Evolutionary conservation across 768 basidiomycete species (phyloP), one percentile per base, ranked within the genome.

Genomic region (Boletus huronensis): DNA sequence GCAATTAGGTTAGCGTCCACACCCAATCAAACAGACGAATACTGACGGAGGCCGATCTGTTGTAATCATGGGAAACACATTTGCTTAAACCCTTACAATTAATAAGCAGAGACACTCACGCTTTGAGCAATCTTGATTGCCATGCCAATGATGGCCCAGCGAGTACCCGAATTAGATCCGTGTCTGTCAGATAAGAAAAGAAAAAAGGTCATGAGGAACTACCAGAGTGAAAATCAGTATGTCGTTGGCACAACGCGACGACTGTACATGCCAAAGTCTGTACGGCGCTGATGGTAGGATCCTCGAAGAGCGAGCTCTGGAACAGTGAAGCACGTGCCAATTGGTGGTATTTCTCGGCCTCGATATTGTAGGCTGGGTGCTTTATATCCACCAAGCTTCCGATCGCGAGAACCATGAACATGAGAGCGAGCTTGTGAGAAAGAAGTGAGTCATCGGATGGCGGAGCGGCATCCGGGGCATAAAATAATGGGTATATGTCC

Each of bases 121-220:
- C 83, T 85, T 66, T 87, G 85, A 19, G 81, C 82, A 54, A 87
- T 74, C 72, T 85, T 87, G 57, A 87, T 80, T 41, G 84, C 82
- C 46, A 86, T 76, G 16, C 85, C 85, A 76, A 86, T 85, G 49
- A 83, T 79, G 6, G 80, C 80, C 84, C 84, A 87, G 36, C 85
- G 77, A 31, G 81, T 77, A 13, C 83, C 83, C 62, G 83, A 82
- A 62, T 75, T 79, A 31, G 80, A 82, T 14, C 84, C 85, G 69
- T 87, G 83, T 57, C 85, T 78, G 70, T 87, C 85, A 53, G 79
- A 77, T 48, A 87, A 74, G 70, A 86, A 87, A 34, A 87, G 75
- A 63, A 85, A 87, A 63, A 79, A 85, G 10, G 83, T 79, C 84
- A 87, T 87, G 55, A 87, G 73, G 65, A 79, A 83, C 85, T 87